Conservation (phyloP, 2,329 filamentous ascomycete genomes). For the Aspergillus sp. region DNA sequence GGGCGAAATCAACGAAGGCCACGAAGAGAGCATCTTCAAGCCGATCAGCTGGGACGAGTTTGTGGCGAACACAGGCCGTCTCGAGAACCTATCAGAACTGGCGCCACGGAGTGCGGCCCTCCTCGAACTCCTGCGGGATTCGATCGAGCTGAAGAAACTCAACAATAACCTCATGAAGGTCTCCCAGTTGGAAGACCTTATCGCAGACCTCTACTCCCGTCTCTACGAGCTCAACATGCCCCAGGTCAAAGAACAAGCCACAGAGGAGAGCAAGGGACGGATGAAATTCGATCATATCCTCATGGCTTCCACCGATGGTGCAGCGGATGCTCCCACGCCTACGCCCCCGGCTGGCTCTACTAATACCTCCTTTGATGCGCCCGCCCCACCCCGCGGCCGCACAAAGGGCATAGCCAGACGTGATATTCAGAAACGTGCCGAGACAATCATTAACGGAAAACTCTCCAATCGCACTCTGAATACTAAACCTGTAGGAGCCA, state of each 20-base stretch:
- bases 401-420: slow-evolving; percentile 53
- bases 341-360: not conserved
- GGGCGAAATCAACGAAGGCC: slow-evolving; percentile 50
- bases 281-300: slow-evolving; percentile 42
- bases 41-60: slow-evolving; percentile 59
- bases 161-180: slow-evolving; percentile 85
- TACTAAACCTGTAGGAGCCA: slow-evolving; percentile 15
- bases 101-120: slow-evolving; percentile 39
- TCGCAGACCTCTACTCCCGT: slow-evolving; percentile 77
- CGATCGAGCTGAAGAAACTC: slow-evolving; percentile 63
- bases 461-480: slow-evolving; percentile 22
- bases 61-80: slow-evolving; percentile 47
- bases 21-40: slow-evolving; percentile 59
- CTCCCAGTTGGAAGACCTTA: slow-evolving; percentile 80
- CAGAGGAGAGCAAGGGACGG: slow-evolving; percentile 39
- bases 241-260: slow-evolving; percentile 32
- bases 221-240: slow-evolving; percentile 33
- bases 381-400: slow-evolving; percentile 30
- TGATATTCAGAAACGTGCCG: slow-evolving; percentile 52
- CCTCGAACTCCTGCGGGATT: slow-evolving; percentile 57
- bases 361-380: slow-evolving; percentile 15
- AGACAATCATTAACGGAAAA: slow-evolving; percentile 44
- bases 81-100: slow-evolving; percentile 52
- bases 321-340: slow-evolving; percentile 20
- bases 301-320: slow-evolving; percentile 30